Percentiles rank a stretch among this genome's conserved stretches.
phyloP scores from a whole-genome alignment of 805 yeast genomes.

The Kluyveromyces aestuarii region DNA sequence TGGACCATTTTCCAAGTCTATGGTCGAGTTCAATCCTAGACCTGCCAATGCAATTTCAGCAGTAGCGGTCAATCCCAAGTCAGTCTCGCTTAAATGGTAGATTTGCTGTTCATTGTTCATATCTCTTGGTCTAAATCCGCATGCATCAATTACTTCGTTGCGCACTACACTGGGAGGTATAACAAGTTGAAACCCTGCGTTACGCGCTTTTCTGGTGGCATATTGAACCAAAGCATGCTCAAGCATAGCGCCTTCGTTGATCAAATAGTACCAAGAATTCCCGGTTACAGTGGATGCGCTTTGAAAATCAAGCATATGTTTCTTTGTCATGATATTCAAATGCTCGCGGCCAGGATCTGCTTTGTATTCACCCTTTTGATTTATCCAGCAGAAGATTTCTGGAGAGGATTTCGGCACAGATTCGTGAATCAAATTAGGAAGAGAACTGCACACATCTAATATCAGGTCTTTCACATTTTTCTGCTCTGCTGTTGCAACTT shows the following conservation, averaged over 20 bases:
- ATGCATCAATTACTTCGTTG: conserved; percentile 68
- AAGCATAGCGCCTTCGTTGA: conserved; percentile 76
- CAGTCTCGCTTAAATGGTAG: conserved; percentile 48
- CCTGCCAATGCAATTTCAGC: conserved; percentile 95
- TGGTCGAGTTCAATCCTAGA: conserved; percentile 43
- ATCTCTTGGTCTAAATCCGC: conserved; percentile 94
- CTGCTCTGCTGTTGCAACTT: conserved; percentile 10
- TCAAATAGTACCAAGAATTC: conserved; percentile 72
- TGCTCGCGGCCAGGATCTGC: conserved; percentile 42
- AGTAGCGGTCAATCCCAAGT: conserved; percentile 76
- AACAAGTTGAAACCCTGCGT: conserved; percentile 57
- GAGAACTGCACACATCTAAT: conserved; percentile 33
- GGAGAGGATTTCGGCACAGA: conserved; percentile 36
- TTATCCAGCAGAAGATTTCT: conserved; percentile 43
- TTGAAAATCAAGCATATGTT: conserved; percentile 59
- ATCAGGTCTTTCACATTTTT: conserved; percentile 31
- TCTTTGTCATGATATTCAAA: conserved; percentile 54
- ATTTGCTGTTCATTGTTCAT: conserved; percentile 79
- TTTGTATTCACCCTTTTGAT: conserved; percentile 27
- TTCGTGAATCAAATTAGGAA: conserved; percentile 57
- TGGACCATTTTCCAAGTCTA: conserved; percentile 40
- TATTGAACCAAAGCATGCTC: conserved; percentile 87
- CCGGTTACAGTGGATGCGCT: conserved; percentile 74
- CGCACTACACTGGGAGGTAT: conserved; percentile 83
- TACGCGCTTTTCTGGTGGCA: conserved; percentile 57